Evolutionary conservation across 2,329 filamentous ascomycete species (phyloP).

Genomic region (Daldinia sp.): DNA sequence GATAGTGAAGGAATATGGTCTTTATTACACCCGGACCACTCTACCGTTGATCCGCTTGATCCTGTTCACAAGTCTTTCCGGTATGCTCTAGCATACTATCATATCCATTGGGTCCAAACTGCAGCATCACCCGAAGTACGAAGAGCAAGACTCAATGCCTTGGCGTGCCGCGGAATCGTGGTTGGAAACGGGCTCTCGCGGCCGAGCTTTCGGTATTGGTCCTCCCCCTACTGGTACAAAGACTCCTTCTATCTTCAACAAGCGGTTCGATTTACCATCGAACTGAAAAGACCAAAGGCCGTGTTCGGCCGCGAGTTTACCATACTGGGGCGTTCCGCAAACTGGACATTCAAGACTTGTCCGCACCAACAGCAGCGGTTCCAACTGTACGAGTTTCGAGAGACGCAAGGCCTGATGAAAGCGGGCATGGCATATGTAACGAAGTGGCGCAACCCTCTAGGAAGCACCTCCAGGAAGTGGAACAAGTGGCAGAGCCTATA

Average conservation of each 20-base stretch:
- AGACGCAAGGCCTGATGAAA: constrained; percentile 24
- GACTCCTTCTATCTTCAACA: constrained; percentile 21
- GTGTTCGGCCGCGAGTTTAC: constrained; percentile 4
- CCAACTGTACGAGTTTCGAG: constrained; percentile 7
- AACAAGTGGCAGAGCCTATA: constrained; percentile 17
- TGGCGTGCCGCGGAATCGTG: constrained; percentile 21
- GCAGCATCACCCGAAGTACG: background rate
- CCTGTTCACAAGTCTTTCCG: constrained; percentile 25
- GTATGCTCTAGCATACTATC: constrained; percentile 32
- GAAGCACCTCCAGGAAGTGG: background rate
- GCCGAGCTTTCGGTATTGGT: constrained; percentile 20
- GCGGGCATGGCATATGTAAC: constrained; percentile 17
- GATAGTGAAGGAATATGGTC: constrained; percentile 21
- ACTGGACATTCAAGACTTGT: constrained; percentile 28
- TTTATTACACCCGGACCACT: constrained; percentile 9
- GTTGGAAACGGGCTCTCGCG: constrained; percentile 5
- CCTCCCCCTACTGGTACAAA: constrained; percentile 21
- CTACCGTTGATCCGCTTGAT: constrained; percentile 27
- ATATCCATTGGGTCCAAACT: constrained; percentile 28
- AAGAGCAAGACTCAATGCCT: constrained; percentile 1
- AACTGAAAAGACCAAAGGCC: constrained; percentile 9
- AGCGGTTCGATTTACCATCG: constrained; percentile 16
- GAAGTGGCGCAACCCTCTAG: background rate
- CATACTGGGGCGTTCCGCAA: background rate
- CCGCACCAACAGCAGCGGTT: constrained; percentile 26